These are phyloP conservation scores for Leccinum variicolor DNA, from an alignment of 768 basidiomycete species.

Conservation along the genomic window DNA sequence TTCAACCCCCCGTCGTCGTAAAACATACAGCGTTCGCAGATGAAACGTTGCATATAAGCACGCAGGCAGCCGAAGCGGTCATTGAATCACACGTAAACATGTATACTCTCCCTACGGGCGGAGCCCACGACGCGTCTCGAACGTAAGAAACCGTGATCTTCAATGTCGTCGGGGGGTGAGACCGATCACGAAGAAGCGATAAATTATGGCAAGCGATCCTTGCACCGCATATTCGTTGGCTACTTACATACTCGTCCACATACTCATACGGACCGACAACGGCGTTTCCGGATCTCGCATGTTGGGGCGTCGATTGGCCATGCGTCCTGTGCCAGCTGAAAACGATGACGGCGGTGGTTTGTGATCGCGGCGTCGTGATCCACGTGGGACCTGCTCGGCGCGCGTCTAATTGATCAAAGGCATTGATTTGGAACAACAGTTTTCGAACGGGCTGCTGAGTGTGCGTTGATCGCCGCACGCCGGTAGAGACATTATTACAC, in stretches of 20 bases:
- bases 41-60: slow-evolving; percentile 25
- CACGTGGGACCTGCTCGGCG: background rate
- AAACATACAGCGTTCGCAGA: slow-evolving; percentile 24
- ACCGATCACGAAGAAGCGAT: background rate
- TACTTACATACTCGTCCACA: background rate
- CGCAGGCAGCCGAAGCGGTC: slow-evolving; percentile 29
- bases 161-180: slow-evolving; percentile 9
- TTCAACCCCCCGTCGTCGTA: background rate
- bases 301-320: background rate
- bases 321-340: background rate
- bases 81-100: slow-evolving; percentile 36
- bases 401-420: background rate
- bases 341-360: background rate
- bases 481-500: background rate
- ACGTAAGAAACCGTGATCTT: background rate
- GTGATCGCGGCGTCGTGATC: background rate
- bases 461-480: background rate
- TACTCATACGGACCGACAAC: too few relatives aligned
- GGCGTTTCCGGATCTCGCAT: too few relatives aligned
- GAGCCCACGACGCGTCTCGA: background rate
- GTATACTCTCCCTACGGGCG: slow-evolving; percentile 23
- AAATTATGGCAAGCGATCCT: background rate
- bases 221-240: background rate
- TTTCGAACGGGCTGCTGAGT: background rate
- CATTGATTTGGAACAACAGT: background rate